Conservation (phyloP, 441 rosid genomes). For the Corymbia citriodora region DNA sequence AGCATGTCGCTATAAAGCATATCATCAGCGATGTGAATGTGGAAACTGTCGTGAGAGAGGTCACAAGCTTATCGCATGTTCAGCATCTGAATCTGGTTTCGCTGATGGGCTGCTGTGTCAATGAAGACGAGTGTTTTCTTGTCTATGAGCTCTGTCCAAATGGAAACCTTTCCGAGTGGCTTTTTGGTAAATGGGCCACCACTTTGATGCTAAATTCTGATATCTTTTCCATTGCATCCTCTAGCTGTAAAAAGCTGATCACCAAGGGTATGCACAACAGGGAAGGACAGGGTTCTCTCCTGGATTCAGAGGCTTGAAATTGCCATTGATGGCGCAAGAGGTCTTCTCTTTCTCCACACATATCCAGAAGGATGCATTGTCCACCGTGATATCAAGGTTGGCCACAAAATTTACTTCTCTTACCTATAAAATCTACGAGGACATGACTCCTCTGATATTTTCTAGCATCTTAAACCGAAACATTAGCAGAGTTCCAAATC, state of each 20-base stretch:
- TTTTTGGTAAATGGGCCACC: constrained; percentile 29
- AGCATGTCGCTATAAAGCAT: constrained; percentile 47
- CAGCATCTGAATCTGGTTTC: constrained; percentile 55
- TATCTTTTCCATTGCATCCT: background rate
- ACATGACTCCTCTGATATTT: background rate
- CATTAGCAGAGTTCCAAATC: background rate
- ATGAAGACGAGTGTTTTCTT: constrained; percentile 40
- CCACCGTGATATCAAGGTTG: constrained; percentile 53
- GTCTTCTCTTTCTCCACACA: constrained; percentile 53
- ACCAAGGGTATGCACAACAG: constrained; percentile 16
- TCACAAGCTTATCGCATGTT: constrained; percentile 45
- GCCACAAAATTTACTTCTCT: background rate
- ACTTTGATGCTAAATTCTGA: background rate
- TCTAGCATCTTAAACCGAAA: background rate
- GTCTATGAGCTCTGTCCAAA: constrained; percentile 50
- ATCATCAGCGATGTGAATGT: constrained; percentile 33
- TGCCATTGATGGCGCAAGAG: constrained; percentile 44
- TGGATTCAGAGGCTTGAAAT: constrained; percentile 55
- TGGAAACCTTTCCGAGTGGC: constrained; percentile 56
- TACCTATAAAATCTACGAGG: background rate
- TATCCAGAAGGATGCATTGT: constrained; percentile 52
- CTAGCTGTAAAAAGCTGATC: background rate
- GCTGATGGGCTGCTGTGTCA: constrained; percentile 40
- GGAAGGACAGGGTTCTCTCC: constrained; percentile 36
- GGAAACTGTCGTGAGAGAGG: constrained; percentile 53